Percentiles rank a stretch among this genome's conserved stretches.
Evolutionary conservation across 345 rosid genomes (phyloP).

Genomic region (Luvunga scandens): DNA sequence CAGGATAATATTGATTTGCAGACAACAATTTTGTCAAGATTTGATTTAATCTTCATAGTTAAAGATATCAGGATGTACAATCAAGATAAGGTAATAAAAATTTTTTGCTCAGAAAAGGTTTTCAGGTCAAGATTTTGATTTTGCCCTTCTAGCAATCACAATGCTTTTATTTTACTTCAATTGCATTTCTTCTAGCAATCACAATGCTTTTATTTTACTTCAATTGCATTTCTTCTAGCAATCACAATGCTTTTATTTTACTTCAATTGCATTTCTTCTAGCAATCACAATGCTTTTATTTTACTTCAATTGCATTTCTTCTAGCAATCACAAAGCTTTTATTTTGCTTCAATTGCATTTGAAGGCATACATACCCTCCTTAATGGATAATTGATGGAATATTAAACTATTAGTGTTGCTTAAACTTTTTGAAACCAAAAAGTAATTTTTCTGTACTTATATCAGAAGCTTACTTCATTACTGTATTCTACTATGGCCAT

Average conservation of each 20-base stretch:
- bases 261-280: neutral
- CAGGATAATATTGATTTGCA: constrained; percentile 97
- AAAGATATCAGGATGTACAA: constrained; percentile 81
- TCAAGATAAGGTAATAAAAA: constrained; percentile 76
- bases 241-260: neutral
- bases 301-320: no score
- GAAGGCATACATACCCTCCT: neutral
- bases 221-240: constrained; percentile 1
- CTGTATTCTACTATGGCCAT: neutral
- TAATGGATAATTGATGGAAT: neutral
- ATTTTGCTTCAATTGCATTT: constrained; percentile 1
- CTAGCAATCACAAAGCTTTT: neutral
- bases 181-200: no score
- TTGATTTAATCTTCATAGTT: constrained; percentile 92
- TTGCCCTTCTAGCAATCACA: neutral
- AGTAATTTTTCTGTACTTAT: neutral
- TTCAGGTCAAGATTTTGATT: neutral
- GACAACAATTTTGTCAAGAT: constrained; percentile 93
- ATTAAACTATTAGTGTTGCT: neutral
- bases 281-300: neutral
- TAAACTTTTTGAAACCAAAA: neutral
- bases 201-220: neutral
- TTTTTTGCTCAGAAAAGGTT: neutral
- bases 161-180: neutral
- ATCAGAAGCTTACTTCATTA: neutral